These are phyloP conservation scores for Candida adriatica DNA, from an alignment of 805 yeast species.

Conservation along the genomic window DNA sequence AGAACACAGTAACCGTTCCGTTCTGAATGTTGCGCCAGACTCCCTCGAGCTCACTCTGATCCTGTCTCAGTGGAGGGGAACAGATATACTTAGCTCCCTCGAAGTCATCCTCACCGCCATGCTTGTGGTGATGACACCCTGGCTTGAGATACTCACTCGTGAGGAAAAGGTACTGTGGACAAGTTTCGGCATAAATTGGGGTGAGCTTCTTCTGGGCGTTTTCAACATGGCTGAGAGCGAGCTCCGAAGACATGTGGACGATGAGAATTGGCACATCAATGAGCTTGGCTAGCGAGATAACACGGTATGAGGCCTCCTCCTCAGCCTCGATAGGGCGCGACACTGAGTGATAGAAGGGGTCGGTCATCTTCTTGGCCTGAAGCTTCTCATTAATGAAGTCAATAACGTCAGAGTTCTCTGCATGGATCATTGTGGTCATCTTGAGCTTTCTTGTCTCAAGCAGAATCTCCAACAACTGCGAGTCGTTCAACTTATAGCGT, in stretches of 20 bases:
- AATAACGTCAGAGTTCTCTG: constrained; percentile 44
- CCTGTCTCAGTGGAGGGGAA: constrained; percentile 42
- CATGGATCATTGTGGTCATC: constrained; percentile 44
- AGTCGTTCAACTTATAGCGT: constrained; percentile 33
- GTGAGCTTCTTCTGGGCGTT: constrained; percentile 33
- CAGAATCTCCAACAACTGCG: constrained; percentile 33
- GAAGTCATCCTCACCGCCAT: constrained; percentile 28
- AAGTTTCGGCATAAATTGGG: constrained; percentile 43
- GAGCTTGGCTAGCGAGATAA: constrained; percentile 35
- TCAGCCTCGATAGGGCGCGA: constrained; percentile 40
- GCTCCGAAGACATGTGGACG: constrained; percentile 41
- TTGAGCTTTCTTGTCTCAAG: constrained; percentile 33
- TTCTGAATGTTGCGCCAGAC: constrained; percentile 40
- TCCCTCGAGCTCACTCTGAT: constrained; percentile 32
- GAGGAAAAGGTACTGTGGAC: constrained; percentile 42
- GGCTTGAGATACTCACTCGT: constrained; percentile 32
- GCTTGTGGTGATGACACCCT: constrained; percentile 20
- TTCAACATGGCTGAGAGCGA: constrained; percentile 34
- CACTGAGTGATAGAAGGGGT: constrained; percentile 39
- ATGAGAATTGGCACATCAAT: constrained; percentile 40
- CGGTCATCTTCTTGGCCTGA: constrained; percentile 30
- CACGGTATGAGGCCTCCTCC: constrained; percentile 44
- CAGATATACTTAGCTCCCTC: constrained; percentile 45
- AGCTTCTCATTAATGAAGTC: constrained; percentile 34
- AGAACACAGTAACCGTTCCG: constrained; percentile 40